These are phyloP conservation scores for Tetracentron sinense DNA, from an alignment of 164 flowering plant species.

Conservation along the genomic window DNA sequence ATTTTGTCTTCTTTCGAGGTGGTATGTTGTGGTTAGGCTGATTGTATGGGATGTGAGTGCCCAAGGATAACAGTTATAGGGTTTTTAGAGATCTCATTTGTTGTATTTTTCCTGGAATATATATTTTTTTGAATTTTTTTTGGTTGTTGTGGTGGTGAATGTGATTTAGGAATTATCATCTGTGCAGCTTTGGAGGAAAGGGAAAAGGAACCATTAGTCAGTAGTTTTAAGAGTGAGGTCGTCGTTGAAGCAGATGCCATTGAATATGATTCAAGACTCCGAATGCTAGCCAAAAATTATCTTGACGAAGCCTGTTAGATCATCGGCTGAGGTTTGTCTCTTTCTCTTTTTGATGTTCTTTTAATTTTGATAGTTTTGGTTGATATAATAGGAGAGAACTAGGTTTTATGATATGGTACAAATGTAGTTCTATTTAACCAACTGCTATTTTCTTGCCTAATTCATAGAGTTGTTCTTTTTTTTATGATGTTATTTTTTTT, in stretches of 20 bases:
- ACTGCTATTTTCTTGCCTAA: too few relatives aligned
- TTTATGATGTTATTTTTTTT: too few relatives aligned
- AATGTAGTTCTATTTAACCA: too few relatives aligned
- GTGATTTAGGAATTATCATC: background rate
- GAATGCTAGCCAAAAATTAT: conserved; percentile 50
- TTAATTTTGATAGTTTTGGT: background rate
- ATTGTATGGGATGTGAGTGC: too few relatives aligned
- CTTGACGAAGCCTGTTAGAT: conserved; percentile 64
- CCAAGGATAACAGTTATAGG: too few relatives aligned
- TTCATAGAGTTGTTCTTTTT: too few relatives aligned
- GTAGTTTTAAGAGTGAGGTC: conserved; percentile 1
- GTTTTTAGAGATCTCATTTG: too few relatives aligned
- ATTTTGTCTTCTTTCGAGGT: too few relatives aligned
- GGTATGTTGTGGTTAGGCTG: too few relatives aligned
- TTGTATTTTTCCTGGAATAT: too few relatives aligned
- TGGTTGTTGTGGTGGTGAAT: too few relatives aligned
- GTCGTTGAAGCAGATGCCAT: conserved; percentile 35
- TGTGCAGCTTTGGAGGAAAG: conserved; percentile 10
- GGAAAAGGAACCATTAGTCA: background rate
- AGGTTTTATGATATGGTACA: too few relatives aligned
- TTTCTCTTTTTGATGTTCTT: background rate
- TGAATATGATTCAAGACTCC: conserved; percentile 29
- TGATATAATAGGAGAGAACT: background rate
- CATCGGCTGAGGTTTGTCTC: conserved; percentile 67
- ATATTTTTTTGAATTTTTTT: background rate